Conservation (phyloP, 1,139 yeast species). For the Yamadazyma triangularis region DNA sequence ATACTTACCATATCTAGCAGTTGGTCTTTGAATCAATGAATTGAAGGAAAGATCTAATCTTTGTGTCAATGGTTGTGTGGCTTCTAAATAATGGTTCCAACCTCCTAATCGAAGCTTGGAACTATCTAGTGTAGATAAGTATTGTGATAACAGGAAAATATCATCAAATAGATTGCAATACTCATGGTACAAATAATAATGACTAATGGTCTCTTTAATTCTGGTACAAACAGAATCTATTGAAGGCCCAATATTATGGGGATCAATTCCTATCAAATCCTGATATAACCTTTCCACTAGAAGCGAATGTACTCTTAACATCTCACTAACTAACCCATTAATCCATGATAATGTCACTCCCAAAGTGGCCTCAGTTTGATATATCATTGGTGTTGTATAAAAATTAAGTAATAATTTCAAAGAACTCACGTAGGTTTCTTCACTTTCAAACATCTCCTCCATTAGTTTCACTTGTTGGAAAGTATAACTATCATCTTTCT, state of each 20-base stretch:
- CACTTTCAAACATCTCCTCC: constrained; percentile 47
- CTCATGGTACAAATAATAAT: constrained; percentile 27
- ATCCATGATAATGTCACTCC: constrained; percentile 7
- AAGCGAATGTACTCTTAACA: constrained; percentile 5
- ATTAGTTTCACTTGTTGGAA: constrained; percentile 19
- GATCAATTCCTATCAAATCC: neutral
- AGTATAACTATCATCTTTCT: constrained; percentile 5
- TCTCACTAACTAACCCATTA: constrained; percentile 2
- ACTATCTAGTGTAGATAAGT: constrained; percentile 15
- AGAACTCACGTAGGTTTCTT: constrained; percentile 39
- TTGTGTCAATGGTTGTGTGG: constrained; percentile 30
- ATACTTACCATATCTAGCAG: constrained; percentile 48
- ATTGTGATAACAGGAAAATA: constrained; percentile 30
- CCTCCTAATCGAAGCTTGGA: constrained; percentile 17
- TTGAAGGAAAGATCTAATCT: constrained; percentile 42
- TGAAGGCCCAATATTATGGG: neutral
- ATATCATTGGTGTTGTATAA: constrained; percentile 31
- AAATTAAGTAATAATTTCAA: constrained; percentile 33
- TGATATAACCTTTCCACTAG: too few species aligned
- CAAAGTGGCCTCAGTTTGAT: constrained; percentile 6
- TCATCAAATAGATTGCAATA: constrained; percentile 40
- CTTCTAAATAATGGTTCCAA: constrained; percentile 37
- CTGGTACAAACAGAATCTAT: neutral
- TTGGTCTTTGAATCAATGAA: constrained; percentile 53
- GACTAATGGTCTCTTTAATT: neutral